Evolutionary conservation across 2,329 filamentous ascomycete genomes (phyloP), one percentile per base, ranked within the genome.

Genomic region (Venturia carpophila): DNA sequence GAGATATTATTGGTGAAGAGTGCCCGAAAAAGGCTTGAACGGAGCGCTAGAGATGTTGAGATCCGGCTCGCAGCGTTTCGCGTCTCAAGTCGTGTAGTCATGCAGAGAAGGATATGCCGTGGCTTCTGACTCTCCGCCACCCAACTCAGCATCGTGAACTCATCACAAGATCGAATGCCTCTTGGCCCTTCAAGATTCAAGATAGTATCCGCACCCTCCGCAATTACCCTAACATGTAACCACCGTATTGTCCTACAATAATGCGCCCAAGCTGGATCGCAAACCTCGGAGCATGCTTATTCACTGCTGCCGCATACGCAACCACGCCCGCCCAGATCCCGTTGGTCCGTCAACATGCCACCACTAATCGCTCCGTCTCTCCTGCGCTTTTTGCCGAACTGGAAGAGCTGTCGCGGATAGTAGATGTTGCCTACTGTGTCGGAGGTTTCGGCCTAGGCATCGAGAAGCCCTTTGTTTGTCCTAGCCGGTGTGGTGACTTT

Each of bases 351-450:
- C 63, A 61, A 9, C 39, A 61, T 61, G 60, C 37, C 39, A 27
- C 39, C 42, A 13, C 37, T 34, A 71, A 71, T 67, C 75, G 71
- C 68, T 70, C 73, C 41, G 74, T 94, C 65, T 87, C 89, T 5
- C 72, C 77, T 37, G 71, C 79, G 30, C 82, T 97, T 67, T 97
- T 96, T 77, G 79, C 84, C 66, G 87, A 90, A 21, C 85, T 99
- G 17, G 92, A 97, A 76, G 90, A 96, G 71, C 81, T 93, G 65
- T 86, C 93, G n/a, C 87, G 92, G 64, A 83, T 97, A 34, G 93
- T 97, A 68, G 94, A 99, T 74, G 94, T 97, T 67, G 82, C 91
- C 60, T 97, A 97, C 77, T 99, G 94, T 75, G 90, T 97, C 66
- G 92, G 92, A 67, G 87, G 84, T 5, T 88, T 89, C 0, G 92